Evolutionary conservation across 2,329 filamentous ascomycete species (phyloP), one percentile per base, ranked within the genome.

Genomic region (Phialophora tarda): DNA sequence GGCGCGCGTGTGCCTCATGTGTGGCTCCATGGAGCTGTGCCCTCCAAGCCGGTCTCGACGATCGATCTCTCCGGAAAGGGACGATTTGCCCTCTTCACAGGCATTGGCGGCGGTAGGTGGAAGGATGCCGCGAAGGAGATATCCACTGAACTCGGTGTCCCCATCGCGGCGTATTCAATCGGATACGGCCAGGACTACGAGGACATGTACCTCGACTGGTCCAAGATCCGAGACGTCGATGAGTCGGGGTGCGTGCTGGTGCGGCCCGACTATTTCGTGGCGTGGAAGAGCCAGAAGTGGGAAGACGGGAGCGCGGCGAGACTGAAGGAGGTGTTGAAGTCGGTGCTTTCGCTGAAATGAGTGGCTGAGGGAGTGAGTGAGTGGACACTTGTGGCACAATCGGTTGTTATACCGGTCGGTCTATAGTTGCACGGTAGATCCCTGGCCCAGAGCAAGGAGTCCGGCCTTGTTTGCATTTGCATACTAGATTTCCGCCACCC

Each of bases 191-290:
- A 85, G 66, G 85, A 89, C 63, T 89, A 81, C 66, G 83, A 88
- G 72, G 88, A 89, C 71, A 79, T 85, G 0, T 89, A 88, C 73
- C 82, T 82, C 66, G 85, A 88, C 61, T 90, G 87, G 87, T 80
- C 77, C 5, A 75, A 77, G 57, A 74, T 79, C 58, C 78, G 85
- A 5, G 84, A 83, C 47, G 81, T 89, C 1, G 80, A 82, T 14
- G 87, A 88, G 66, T 80, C 83, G 64, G 86, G 87, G 0, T 84
- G 81, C 69, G 80, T 89, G 23, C 77, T 89, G 24, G 81, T 85
- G 4, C 76, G 86, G 12, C 87, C 87, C 0, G 87, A 89, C 77
- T 76, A 82, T 10, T 86, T 86, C 67, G 82, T 88, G 2, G 83
- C 82, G 1, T 88, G 86, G 86, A 77, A 84, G 63, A 76, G 64